Evolutionary conservation across 1,284 basidiomycete genomes (phyloP).

Genomic region (Neonothopanus nambi): DNA sequence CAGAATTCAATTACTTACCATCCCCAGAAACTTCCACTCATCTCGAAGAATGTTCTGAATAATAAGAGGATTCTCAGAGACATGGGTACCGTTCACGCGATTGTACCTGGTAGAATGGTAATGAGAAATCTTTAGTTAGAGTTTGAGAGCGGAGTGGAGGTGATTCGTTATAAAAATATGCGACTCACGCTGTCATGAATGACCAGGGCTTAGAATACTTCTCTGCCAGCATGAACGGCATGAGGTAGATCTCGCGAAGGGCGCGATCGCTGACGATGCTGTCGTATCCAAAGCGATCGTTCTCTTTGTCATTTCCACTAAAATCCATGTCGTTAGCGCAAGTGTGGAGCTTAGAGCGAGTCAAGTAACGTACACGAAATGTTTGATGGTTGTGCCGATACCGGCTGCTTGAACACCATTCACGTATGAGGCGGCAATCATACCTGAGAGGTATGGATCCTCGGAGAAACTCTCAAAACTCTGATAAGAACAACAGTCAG

Average conservation of each 20-base stretch:
- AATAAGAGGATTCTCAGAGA: slow-evolving; percentile 64
- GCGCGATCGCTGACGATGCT: slow-evolving; percentile 66
- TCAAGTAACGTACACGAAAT: slow-evolving; percentile 54
- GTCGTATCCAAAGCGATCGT: slow-evolving; percentile 65
- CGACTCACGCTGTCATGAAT: slow-evolving; percentile 68
- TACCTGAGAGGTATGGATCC: slow-evolving; percentile 74
- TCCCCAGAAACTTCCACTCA: slow-evolving; percentile 76
- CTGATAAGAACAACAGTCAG: slow-evolving; percentile 28
- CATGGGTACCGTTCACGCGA: slow-evolving; percentile 72
- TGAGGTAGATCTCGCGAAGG: slow-evolving; percentile 79
- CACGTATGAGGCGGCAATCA: slow-evolving; percentile 71
- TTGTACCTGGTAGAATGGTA: slow-evolving; percentile 49
- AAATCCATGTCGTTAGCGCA: neutral
- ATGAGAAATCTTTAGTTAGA: neutral
- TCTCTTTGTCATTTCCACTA: slow-evolving; percentile 73
- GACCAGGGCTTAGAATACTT: slow-evolving; percentile 71
- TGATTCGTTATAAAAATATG: neutral
- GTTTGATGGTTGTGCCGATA: slow-evolving; percentile 73
- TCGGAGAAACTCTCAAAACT: slow-evolving; percentile 81
- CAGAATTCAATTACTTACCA: slow-evolving; percentile 30
- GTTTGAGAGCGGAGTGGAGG: no score
- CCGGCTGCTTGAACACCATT: slow-evolving; percentile 72
- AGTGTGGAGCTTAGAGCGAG: slow-evolving; percentile 7
- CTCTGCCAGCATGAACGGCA: slow-evolving; percentile 83
- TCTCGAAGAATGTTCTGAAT: slow-evolving; percentile 67